Conservation (phyloP, 202 grass and related monocot genomes). For the Saccharum hybrid region DNA sequence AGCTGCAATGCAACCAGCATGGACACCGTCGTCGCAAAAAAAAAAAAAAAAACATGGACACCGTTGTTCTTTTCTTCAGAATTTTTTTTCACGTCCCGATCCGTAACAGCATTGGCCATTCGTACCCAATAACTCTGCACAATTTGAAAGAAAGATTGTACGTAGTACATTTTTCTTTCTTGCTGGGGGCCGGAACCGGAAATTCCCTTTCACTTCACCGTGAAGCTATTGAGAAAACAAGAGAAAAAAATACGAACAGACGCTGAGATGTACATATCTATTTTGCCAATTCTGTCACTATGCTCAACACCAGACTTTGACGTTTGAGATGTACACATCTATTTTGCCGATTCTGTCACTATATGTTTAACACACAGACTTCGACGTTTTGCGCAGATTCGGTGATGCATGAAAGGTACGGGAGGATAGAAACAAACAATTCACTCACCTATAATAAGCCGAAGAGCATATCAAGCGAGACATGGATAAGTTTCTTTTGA, state of each 20-base stretch:
- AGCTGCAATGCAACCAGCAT: background rate
- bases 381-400: background rate
- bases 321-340: background rate
- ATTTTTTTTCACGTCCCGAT: background rate
- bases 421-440: background rate
- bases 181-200: background rate
- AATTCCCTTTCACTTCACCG: background rate
- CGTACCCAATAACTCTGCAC: background rate
- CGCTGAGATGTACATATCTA: background rate
- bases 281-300: background rate
- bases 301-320: background rate
- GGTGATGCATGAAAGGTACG: conserved; percentile 2
- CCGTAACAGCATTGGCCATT: background rate
- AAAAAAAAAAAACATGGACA: too few species aligned
- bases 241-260: background rate
- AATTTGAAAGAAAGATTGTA: background rate
- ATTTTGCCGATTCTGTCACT: background rate
- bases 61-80: background rate
- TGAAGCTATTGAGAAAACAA: background rate
- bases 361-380: conserved; percentile 4
- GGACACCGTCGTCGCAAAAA: too few species aligned
- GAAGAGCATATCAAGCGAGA: background rate
- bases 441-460: conserved; percentile 7
- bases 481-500: background rate
- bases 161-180: background rate